Evolutionary conservation across 2,329 filamentous ascomycete species (phyloP), one percentile per base, ranked within the genome.

Genomic region (Anisogramma anomala): DNA sequence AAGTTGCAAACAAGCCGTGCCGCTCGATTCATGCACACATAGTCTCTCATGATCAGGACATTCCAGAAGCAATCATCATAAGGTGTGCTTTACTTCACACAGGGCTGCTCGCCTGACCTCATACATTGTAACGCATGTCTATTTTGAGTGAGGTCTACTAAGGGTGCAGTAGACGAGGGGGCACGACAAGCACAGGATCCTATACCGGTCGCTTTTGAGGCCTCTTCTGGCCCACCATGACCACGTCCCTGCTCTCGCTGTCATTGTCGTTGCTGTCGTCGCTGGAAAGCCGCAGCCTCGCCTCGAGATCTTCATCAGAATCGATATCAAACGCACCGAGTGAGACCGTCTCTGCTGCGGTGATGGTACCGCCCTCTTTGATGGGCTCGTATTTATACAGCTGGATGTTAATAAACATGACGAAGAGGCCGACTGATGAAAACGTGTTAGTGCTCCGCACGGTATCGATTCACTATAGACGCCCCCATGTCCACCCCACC

Each of bases 391-490:
- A 59, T 27, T 62, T 57, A 43, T 72, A 58, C 23, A 78, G 50
- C 50, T 67, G 70, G 54, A 76, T 67, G 43, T 74, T 76, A 20
- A 76, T 63, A 53, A 78, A 79, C 58, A 78, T 61, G 11, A 65
- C 66, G 53, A 70, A 78, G 9, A 79, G 50, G 0, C 74, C 74
- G 23, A 77, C 51, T 32, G 30, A 6, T 32, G 30, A 6, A 15
- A 28, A 13, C 9, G 9, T 14, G 14, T 18, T 7, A 18, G 9
- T 32, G 15, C 14, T 19, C 9, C 14, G 3, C 15, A 18, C 8
- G n/a, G 15, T 8, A 9, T 11, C 7, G 15, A 18, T n/a, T n/a
- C n/a, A 18, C 7, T 14, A 9, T 9, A 6, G 13, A 9, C 3
- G 14, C 9, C n/a, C 14, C 6, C 3, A 7, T 31, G 10, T 31